Percentiles rank a stretch among this genome's conserved stretches.
These are phyloP conservation scores for Globisporangium canariense DNA, from an alignment of 352 stramenopile genomes.

Conservation along the genomic window DNA sequence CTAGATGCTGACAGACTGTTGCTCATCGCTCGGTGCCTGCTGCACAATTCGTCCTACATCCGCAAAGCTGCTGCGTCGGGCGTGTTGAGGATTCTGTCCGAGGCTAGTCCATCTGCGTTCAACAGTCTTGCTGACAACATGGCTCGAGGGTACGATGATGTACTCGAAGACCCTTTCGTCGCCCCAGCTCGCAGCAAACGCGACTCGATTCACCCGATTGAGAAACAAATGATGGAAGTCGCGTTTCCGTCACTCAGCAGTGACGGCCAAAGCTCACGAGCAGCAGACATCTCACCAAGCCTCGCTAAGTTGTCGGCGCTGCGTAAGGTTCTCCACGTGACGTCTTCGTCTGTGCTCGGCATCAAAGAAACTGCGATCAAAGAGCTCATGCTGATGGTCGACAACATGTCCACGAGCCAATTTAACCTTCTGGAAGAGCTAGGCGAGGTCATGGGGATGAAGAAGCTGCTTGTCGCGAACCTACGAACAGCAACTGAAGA, in stretches of 20 bases:
- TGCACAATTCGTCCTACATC: slow-evolving; percentile 48
- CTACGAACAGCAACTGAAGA: background rate
- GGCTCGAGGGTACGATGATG: background rate
- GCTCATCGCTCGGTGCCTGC: slow-evolving; percentile 43
- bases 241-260: slow-evolving; percentile 6
- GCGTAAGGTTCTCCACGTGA: slow-evolving; percentile 10
- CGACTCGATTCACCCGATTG: slow-evolving; percentile 4
- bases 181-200: slow-evolving; percentile 1
- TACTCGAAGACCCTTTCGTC: slow-evolving; percentile 16
- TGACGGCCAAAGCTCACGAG: background rate
- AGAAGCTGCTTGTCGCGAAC: slow-evolving; percentile 11
- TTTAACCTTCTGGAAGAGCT: slow-evolving; percentile 21
- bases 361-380: slow-evolving; percentile 24
- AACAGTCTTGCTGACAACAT: slow-evolving; percentile 15
- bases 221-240: slow-evolving; percentile 5
- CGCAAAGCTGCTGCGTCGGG: slow-evolving; percentile 43
- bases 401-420: slow-evolving; percentile 12
- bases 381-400: slow-evolving; percentile 25
- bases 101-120: slow-evolving; percentile 5
- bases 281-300: slow-evolving; percentile 18
- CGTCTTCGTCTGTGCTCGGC: background rate
- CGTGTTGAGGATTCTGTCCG: slow-evolving; percentile 30
- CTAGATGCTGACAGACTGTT: slow-evolving; percentile 19
- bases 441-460: slow-evolving; percentile 13
- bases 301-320: slow-evolving; percentile 13